Evolutionary conservation across 768 basidiomycete genomes (phyloP).

Genomic region (Russula compacta): DNA sequence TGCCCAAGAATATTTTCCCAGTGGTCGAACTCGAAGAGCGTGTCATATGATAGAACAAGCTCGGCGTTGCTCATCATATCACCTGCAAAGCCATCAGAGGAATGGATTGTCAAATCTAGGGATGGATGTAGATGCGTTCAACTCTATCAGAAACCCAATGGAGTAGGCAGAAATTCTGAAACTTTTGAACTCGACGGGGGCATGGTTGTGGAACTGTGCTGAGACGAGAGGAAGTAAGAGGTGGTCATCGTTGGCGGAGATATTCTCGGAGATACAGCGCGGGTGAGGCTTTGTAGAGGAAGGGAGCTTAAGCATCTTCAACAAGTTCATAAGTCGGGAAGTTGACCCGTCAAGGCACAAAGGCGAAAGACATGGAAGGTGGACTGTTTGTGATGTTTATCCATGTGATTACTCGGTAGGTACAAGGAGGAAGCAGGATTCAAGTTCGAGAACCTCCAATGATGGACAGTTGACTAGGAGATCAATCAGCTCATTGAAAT

Average conservation of each 20-base stretch:
- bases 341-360: background rate
- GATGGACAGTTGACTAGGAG: background rate
- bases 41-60: background rate
- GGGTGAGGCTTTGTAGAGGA: background rate
- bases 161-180: background rate
- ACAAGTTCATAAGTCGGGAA: background rate
- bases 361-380: slow-evolving; percentile 1
- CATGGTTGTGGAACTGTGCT: background rate
- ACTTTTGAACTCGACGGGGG: background rate
- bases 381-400: background rate
- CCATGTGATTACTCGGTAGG: background rate
- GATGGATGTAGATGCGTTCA: background rate
- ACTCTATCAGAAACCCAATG: background rate
- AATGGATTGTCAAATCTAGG: background rate
- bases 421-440: background rate
- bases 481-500: background rate
- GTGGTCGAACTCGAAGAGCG: background rate
- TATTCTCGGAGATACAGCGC: background rate
- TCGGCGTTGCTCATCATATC: background rate
- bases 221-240: background rate
- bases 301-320: background rate
- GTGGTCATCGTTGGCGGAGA: background rate
- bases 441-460: slow-evolving; percentile 4
- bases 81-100: background rate
- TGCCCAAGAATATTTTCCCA: background rate